phyloP scores from a whole-genome alignment of 768 basidiomycete genomes.

The Trichaptum fuscoviolaceum region DNA sequence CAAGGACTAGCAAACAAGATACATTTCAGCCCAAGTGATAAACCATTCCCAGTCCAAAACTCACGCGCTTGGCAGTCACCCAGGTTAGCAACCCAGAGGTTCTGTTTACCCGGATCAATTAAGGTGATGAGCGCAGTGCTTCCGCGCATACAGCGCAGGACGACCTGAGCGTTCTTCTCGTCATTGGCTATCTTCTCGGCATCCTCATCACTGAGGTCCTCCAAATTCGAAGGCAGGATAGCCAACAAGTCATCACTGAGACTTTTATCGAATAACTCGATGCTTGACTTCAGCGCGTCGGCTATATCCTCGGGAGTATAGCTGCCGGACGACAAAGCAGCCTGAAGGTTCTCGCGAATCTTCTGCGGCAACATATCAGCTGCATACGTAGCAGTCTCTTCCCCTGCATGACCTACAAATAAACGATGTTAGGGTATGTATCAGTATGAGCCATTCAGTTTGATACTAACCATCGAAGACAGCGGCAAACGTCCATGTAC shows the following conservation, averaged over 20 bases:
- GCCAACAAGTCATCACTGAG: conserved; percentile 62
- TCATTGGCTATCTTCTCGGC: conserved; percentile 63
- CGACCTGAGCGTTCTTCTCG: conserved; percentile 26
- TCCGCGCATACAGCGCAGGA: conserved; percentile 45
- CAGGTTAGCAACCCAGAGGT: conserved; percentile 52
- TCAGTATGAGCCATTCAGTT: conserved; percentile 12
- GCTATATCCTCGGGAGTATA: conserved; percentile 36
- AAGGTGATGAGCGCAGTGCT: conserved; percentile 46
- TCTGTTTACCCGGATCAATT: conserved; percentile 34
- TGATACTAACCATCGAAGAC: conserved; percentile 59
- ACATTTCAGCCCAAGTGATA: neutral
- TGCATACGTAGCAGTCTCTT: conserved; percentile 65
- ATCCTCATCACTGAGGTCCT: conserved; percentile 48
- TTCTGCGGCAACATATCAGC: conserved; percentile 65
- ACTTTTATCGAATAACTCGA: conserved; percentile 56
- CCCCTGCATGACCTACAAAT: conserved; percentile 56
- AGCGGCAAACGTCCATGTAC: conserved; percentile 55
- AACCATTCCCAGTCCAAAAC: conserved; percentile 8
- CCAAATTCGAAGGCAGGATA: conserved; percentile 52
- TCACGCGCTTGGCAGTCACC: conserved; percentile 53
- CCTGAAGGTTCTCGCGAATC: conserved; percentile 49
- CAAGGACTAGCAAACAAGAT: neutral
- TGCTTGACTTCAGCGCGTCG: conserved; percentile 50
- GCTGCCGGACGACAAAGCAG: conserved; percentile 31
- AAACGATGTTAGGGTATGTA: conserved; percentile 1